Evolutionary conservation across 257 asterid genomes (phyloP).

Genomic region (Primulina tabacum): DNA sequence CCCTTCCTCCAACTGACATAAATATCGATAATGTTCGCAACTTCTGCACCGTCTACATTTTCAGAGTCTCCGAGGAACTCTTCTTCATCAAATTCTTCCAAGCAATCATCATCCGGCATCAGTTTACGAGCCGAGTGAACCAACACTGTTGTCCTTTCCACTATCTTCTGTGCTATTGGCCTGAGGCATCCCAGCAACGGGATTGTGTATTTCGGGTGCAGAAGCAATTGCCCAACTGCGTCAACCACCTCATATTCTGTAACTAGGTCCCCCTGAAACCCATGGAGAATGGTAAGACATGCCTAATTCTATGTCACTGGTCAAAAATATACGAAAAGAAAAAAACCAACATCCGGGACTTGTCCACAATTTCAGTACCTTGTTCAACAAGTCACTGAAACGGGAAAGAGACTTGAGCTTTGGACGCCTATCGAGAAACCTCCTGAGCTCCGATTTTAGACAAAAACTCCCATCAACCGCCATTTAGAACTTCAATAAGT

Average conservation of each 20-base stretch:
- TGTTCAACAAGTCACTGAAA: slow-evolving; percentile 44
- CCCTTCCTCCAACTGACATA: slow-evolving; percentile 56
- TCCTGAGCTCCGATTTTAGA: slow-evolving; percentile 49
- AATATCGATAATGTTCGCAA: slow-evolving; percentile 42
- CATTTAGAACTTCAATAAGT: slow-evolving; percentile 34
- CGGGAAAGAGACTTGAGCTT: slow-evolving; percentile 45
- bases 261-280: slow-evolving; percentile 56
- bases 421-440: slow-evolving; percentile 66
- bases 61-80: slow-evolving; percentile 48
- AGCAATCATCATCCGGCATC: slow-evolving; percentile 39
- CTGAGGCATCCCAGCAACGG: slow-evolving; percentile 85
- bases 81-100: slow-evolving; percentile 48
- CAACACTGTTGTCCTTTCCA: slow-evolving; percentile 52
- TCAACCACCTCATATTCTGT: slow-evolving; percentile 68
- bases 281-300: slow-evolving; percentile 3
- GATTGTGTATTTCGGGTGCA: slow-evolving; percentile 80
- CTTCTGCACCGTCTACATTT: slow-evolving; percentile 33
- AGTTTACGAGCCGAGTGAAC: slow-evolving; percentile 59
- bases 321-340: not conserved
- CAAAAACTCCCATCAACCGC: slow-evolving; percentile 72
- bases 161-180: slow-evolving; percentile 56
- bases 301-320: not conserved
- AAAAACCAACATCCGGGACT: not conserved
- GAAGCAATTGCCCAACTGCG: slow-evolving; percentile 59
- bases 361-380: slow-evolving; percentile 38